These are phyloP conservation scores for Sarcodon aspratus DNA, from an alignment of 768 basidiomycete genomes.

Conservation along the genomic window DNA sequence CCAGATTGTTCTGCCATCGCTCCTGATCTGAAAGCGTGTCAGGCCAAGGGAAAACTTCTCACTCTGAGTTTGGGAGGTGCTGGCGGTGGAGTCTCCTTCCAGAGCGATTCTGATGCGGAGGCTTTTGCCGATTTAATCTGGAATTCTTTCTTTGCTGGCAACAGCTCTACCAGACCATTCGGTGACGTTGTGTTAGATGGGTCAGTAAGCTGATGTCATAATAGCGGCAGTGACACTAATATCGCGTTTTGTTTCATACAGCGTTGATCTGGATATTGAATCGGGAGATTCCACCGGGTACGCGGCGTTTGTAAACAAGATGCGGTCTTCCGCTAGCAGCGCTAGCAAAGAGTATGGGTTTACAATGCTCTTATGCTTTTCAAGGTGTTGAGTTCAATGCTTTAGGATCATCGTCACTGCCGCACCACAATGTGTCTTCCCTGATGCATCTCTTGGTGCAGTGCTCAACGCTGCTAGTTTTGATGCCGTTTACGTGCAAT, in stretches of 20 bases:
- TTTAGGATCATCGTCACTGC: slow-evolving; percentile 22
- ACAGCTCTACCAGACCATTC: slow-evolving; percentile 30
- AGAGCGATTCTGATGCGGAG: slow-evolving; percentile 23
- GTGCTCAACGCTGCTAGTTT: slow-evolving; percentile 24
- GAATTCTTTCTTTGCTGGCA: slow-evolving; percentile 36
- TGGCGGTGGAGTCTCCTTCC: slow-evolving; percentile 28
- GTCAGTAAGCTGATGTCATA: slow-evolving; percentile 12
- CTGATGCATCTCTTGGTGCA: slow-evolving; percentile 23
- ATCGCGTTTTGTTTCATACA: slow-evolving; percentile 1
- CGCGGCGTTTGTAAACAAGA: slow-evolving; percentile 23
- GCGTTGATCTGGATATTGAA: slow-evolving; percentile 28
- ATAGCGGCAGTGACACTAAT: too few species aligned
- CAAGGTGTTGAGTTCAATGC: too few species aligned
- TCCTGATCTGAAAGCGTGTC: slow-evolving; percentile 30
- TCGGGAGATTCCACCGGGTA: slow-evolving; percentile 20
- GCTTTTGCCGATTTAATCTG: slow-evolving; percentile 26
- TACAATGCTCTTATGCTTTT: too few species aligned
- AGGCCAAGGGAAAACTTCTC: slow-evolving; percentile 34
- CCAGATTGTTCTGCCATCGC: slow-evolving; percentile 27
- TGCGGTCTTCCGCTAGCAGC: slow-evolving; percentile 20
- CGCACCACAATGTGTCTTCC: slow-evolving; percentile 28
- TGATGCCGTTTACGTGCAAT: slow-evolving; percentile 35
- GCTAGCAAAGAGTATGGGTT: slow-evolving; percentile 22
- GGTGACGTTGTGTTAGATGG: slow-evolving; percentile 34
- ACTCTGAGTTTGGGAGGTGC: slow-evolving; percentile 36